Conservation (phyloP, 352 stramenopile species). For the Pythium dissimile region DNA sequence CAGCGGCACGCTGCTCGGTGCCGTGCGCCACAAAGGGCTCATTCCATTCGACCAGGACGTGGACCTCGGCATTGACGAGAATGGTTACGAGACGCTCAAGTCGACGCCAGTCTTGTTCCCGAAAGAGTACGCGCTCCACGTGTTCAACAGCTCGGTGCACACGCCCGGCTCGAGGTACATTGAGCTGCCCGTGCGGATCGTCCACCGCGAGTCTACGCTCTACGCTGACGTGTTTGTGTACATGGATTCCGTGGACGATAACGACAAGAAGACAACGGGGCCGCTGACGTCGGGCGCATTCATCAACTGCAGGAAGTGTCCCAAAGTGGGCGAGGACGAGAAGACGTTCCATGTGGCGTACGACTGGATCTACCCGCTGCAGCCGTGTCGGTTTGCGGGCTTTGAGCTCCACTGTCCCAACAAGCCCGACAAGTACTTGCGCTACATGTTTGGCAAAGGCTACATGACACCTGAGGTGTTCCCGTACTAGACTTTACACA, state of each 20-base stretch:
- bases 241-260: conserved; percentile 13
- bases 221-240: conserved; percentile 37
- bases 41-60: conserved; percentile 31
- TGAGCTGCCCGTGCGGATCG: conserved; percentile 22
- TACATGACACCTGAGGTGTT: conserved; percentile 20
- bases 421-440: conserved; percentile 21
- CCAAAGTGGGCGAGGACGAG: neutral
- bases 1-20: conserved; percentile 26
- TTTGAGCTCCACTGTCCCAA: conserved; percentile 21
- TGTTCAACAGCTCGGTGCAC: conserved; percentile 22
- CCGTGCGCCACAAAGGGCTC: conserved; percentile 23
- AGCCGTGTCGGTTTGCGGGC: conserved; percentile 20
- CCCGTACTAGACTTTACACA: too few species aligned
- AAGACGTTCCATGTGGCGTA: conserved; percentile 22
- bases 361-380: conserved; percentile 29
- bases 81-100: conserved; percentile 17
- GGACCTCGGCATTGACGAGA: conserved; percentile 25
- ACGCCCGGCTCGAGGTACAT: conserved; percentile 15
- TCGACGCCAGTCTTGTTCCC: conserved; percentile 15
- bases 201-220: conserved; percentile 21
- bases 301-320: conserved; percentile 24
- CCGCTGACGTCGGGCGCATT: conserved; percentile 22
- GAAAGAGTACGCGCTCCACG: conserved; percentile 19
- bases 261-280: conserved; percentile 2
- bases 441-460: conserved; percentile 25